Percentiles rank a stretch among this genome's conserved stretches.
Evolutionary conservation across 1,139 yeast species (phyloP).

Genomic region (Debaryomyces fabryi): DNA sequence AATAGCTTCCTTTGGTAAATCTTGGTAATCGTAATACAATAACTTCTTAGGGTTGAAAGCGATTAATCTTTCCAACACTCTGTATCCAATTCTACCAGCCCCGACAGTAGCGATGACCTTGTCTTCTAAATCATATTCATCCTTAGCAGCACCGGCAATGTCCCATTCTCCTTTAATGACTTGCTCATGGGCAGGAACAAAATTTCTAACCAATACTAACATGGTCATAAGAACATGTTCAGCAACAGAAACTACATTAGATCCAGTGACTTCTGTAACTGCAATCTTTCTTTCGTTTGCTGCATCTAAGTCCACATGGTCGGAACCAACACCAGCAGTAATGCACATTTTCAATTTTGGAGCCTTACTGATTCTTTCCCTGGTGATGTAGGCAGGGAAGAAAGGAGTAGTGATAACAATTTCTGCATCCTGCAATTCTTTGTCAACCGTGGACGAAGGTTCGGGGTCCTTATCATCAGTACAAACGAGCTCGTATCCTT

Average conservation of each 20-base stretch:
- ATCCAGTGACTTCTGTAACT: conserved; percentile 81
- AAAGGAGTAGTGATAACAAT: conserved; percentile 81
- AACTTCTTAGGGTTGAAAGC: conserved; percentile 78
- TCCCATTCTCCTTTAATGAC: conserved; percentile 68
- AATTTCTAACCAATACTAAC: conserved; percentile 71
- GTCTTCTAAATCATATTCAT: conserved; percentile 74
- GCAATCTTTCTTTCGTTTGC: conserved; percentile 66
- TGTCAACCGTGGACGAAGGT: conserved; percentile 56
- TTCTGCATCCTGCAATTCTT: conserved; percentile 70
- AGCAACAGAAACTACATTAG: conserved; percentile 79
- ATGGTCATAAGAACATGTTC: conserved; percentile 82
- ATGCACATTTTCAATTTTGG: conserved; percentile 71
- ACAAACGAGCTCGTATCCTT: conserved; percentile 69
- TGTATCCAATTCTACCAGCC: conserved; percentile 80
- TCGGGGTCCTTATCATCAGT: conserved; percentile 73
- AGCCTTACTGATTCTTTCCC: conserved; percentile 68
- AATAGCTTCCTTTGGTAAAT: conserved; percentile 59
- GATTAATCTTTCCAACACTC: conserved; percentile 70
- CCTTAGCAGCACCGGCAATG: conserved; percentile 76
- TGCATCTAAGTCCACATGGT: conserved; percentile 74
- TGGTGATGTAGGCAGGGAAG: conserved; percentile 77
- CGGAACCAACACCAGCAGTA: conserved; percentile 87
- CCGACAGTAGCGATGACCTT: conserved; percentile 81
- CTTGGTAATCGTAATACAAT: conserved; percentile 76
- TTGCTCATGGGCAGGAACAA: conserved; percentile 77